Evolutionary conservation across 2,329 filamentous ascomycete genomes (phyloP), one percentile per base, ranked within the genome.

Genomic region (Phaeophleospora eucalypticola): DNA sequence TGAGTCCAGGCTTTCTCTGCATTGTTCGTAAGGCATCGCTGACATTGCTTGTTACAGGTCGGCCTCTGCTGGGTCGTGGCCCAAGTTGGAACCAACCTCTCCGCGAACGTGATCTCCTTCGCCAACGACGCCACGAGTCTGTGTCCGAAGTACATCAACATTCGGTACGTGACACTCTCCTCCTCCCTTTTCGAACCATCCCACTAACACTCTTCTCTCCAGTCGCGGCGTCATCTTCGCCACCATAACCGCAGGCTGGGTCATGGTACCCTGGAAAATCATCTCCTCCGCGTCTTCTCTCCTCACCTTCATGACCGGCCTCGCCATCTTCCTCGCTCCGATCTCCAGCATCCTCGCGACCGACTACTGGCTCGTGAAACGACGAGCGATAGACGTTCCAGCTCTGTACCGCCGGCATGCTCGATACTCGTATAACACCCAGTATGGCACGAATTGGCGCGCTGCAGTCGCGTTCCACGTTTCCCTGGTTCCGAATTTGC

Each of bases 321-420:
- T 84, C 61, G 76, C 77, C 1, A 73, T 85, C 33, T 86, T 86
- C 65, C 68, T 86, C 0, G 81, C 79, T 6, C 81, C 82, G 0
- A 81, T 85, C 48, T 78, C 79, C 0, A 75, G 75, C 0, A 79
- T 84, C 52, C 76, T 58, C 9, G 56, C 52, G 0, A 72, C 73
- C 10, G 81, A 84, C 54, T 84, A 77, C 58, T 83, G 79, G 78
- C 58, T 81, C 36, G 64, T 83, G 6, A 76, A 60, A 53, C 51
- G 47, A 36, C 46, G 49, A 7, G 45, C 55, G n/a, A 34, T 77
- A 57, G 74, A 76, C 62, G 72, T 69, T 2, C 72, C 71, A 37
- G 80, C 70, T 39, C 58, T 80, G 10, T 80, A 80, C 55, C 71
- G 76, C 36, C 73, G 71, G 1, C 50, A 68, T 12, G 62, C 71